Percentiles rank a stretch among this genome's conserved stretches.
phyloP scores from a whole-genome alignment of 139 green algal genomes.

The Marvania coccoides region DNA sequence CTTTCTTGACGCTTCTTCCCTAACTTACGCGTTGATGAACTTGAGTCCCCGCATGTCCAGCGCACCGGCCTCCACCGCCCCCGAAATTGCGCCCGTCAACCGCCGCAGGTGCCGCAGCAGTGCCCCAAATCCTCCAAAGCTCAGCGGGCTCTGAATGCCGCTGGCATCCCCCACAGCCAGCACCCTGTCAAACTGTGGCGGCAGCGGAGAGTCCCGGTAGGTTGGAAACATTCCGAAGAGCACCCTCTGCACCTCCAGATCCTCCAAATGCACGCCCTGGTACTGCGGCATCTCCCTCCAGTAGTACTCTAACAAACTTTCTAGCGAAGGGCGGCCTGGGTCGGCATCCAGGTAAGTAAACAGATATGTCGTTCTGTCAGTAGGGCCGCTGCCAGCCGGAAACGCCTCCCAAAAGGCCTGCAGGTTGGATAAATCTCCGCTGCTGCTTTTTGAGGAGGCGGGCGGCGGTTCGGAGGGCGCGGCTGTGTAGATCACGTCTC shows the following conservation, averaged over 20 bases:
- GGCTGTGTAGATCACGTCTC: slow-evolving; percentile 79
- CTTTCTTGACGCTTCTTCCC: too few relatives aligned
- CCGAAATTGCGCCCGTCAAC: slow-evolving; percentile 28
- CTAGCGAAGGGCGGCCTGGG: slow-evolving; percentile 54
- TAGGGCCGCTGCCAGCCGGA: slow-evolving; percentile 56
- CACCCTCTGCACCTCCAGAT: slow-evolving; percentile 69
- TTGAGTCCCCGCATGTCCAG: slow-evolving; percentile 30
- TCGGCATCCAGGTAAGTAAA: slow-evolving; percentile 90
- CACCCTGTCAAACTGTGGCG: slow-evolving; percentile 70
- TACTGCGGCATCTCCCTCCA: slow-evolving; percentile 88
- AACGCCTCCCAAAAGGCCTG: slow-evolving; percentile 94
- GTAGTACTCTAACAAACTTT: slow-evolving; percentile 85
- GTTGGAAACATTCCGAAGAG: slow-evolving; percentile 96
- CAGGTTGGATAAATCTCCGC: background rate
- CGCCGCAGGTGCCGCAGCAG: slow-evolving; percentile 62
- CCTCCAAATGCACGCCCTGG: slow-evolving; percentile 56
- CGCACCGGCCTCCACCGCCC: background rate
- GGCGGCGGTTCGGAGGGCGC: background rate
- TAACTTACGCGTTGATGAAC: slow-evolving; percentile 48
- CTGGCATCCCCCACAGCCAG: slow-evolving; percentile 76
- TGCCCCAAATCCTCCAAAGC: slow-evolving; percentile 92
- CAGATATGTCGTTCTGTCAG: slow-evolving; percentile 95
- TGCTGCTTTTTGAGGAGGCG: background rate
- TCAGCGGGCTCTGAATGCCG: slow-evolving; percentile 88
- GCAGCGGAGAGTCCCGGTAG: slow-evolving; percentile 77